Base-by-base conservation (phyloP, 148 eudicot genomes). In the Cornus kousa region DNA sequence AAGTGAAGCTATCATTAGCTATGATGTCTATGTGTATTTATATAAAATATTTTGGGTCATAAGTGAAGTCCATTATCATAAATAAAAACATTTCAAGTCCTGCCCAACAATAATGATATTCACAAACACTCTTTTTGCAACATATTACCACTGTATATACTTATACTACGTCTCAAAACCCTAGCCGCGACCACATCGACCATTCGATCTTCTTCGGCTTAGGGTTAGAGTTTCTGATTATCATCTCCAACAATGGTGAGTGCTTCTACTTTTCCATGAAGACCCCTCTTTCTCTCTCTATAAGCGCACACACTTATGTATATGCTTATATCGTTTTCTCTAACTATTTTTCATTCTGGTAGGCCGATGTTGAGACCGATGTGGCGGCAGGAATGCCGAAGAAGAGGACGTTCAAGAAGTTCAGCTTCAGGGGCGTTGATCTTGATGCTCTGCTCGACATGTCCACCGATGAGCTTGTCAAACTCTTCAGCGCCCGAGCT, bases 321-420 rank as follows among this genome's bases (percentile, higher is more conserved):
- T 32, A 16, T 73, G 60, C 28, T 20, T 73, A 13, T 53, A 64
- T 57, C 1, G 76, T 1, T 12, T 3, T 50, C 24, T 28, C 28
- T 48, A 46, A 46, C 31, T 72, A 40, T 69, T 13, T 73, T 23
- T 32, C 32, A 43, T 35, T 35, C 37, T 22, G 74, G 39, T 77
- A 91, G 92, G 89, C 94, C 77, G 94, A 91, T 5, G 89, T 87
- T 1, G 93, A 92, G 59, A 81, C 82, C 1, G 89, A 86, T 14
- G 85, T 81, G 24, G 82, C 88, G 31, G 86, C 85, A 1, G 93
- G 84, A 71, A 78, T 28, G 80, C 94, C 95, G 11, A 93, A 88
- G 92, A 93, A 90, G 94, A 93, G 95, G 74, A 91, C 98, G 67
- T 93, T 93, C 76, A 91, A 92, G 95, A 93, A 91, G 91, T 93